Evolutionary conservation across 2,329 filamentous ascomycete species (phyloP), one percentile per base, ranked within the genome.

Genomic region (Coniochaeta sp.): DNA sequence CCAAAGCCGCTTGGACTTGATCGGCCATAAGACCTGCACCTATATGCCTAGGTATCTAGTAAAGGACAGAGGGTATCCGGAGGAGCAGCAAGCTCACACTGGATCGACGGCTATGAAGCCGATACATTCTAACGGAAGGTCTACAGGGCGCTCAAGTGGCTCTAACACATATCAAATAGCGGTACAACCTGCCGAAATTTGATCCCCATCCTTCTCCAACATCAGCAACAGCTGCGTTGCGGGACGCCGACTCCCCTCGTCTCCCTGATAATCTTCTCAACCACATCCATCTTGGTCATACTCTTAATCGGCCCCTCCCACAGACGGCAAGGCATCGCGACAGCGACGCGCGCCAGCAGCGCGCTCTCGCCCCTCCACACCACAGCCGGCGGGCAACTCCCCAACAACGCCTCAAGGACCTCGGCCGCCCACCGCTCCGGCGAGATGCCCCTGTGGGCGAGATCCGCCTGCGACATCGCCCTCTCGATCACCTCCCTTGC

Each of bases 321-420:
- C n/a, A 59, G 22, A 14, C 54, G 35, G 6, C 42, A 52, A 5
- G 61, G 63, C 35, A 62, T 47, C 35, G 55, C 33, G 14, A 24
- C 45, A 13, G 52, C 55, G n/a, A 59, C 5, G 13, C 60, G 47
- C 14, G 55, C 52, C 35, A 58, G 2, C 12, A 32, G 12, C 3
- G 60, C 59, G 8, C 53, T 53, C 32, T 61, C 55, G 6, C 61
- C 61, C 40, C 48, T 56, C 60, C 61, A 62, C 20, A 63, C 57
- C 7, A 60, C 51, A 1, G 46, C 30, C 40, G 61, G 58, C 18
- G 58, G 59, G 13, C 48, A 56, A 38, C 40, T 52, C 10, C 50
- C 46, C 47, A 59, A 13, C 51, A 63, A 33, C n/a, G 55, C 22
- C 6, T 30, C 26, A 13, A 51, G 49, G 27, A 63, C 60, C 8